Evolutionary conservation across 306 rosid genomes (phyloP).

Genomic region (Quercus glauca): DNA sequence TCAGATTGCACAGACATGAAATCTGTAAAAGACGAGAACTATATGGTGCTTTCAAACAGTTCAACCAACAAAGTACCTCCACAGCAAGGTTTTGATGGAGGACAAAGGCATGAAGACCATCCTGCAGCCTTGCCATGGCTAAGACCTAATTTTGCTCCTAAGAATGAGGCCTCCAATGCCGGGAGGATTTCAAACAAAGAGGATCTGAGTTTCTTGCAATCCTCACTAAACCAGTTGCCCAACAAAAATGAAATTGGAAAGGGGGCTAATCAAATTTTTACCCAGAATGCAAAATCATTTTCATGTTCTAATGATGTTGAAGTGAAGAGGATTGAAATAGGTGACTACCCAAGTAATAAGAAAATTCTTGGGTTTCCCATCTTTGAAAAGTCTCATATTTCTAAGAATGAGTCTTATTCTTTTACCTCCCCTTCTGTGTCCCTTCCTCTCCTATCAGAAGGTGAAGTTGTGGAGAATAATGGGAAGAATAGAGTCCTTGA

Average conservation of each 20-base stretch:
- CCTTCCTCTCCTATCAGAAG: slow-evolving; percentile 31
- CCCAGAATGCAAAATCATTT: slow-evolving; percentile 38
- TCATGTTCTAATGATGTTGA: slow-evolving; percentile 42
- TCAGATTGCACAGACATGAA: slow-evolving; percentile 46
- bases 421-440: slow-evolving; percentile 34
- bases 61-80: slow-evolving; percentile 42
- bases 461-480: slow-evolving; percentile 34
- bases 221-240: slow-evolving; percentile 29
- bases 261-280: slow-evolving; percentile 32
- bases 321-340: slow-evolving; percentile 39
- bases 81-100: slow-evolving; percentile 38
- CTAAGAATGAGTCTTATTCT: slow-evolving; percentile 56
- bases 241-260: slow-evolving; percentile 40
- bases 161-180: slow-evolving; percentile 41
- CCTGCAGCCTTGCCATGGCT: slow-evolving; percentile 68
- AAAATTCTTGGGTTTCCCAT: slow-evolving; percentile 71
- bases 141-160: slow-evolving; percentile 43
- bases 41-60: slow-evolving; percentile 51
- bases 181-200: slow-evolving; percentile 33
- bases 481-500: slow-evolving; percentile 45
- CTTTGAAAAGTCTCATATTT: slow-evolving; percentile 46
- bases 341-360: slow-evolving; percentile 40
- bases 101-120: slow-evolving; percentile 48
- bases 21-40: slow-evolving; percentile 61
- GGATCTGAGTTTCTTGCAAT: slow-evolving; percentile 40